Conservation (phyloP, 164 flowering plant genomes). For the Aristolochia contorta region DNA sequence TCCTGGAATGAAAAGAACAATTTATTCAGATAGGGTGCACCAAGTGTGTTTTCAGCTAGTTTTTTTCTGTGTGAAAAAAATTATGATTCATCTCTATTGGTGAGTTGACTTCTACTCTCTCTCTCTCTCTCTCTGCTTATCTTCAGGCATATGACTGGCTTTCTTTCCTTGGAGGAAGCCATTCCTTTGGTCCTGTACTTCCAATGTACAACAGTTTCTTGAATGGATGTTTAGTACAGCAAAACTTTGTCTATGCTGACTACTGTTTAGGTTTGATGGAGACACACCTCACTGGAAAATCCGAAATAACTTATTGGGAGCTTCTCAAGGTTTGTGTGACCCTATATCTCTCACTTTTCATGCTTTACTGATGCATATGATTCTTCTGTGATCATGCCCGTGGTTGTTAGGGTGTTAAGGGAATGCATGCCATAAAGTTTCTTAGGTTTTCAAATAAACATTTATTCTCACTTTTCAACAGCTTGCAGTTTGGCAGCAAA, state of each 20-base stretch:
- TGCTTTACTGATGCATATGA: not conserved
- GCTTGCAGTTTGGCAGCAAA: slow-evolving; percentile 75
- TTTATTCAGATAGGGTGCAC: not conserved
- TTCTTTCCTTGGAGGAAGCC: slow-evolving; percentile 29
- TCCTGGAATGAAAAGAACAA: too few relatives aligned
- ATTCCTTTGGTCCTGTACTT: slow-evolving; percentile 22
- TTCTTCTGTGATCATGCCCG: not conserved
- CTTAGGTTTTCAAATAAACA: too few relatives aligned
- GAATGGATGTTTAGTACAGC: slow-evolving; percentile 31
- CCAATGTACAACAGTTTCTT: slow-evolving; percentile 48
- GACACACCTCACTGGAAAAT: slow-evolving; percentile 40
- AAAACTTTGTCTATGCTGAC: slow-evolving; percentile 26
- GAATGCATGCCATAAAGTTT: too few relatives aligned
- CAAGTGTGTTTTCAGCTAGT: too few relatives aligned
- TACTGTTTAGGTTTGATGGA: slow-evolving; percentile 75
- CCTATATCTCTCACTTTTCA: not conserved
- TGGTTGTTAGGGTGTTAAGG: too few relatives aligned
- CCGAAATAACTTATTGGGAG: slow-evolving; percentile 50
- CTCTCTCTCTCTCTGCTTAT: not conserved
- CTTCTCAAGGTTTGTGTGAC: slow-evolving; percentile 62
- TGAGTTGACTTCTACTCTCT: too few relatives aligned
- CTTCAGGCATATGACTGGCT: slow-evolving; percentile 58
- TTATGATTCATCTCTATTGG: too few relatives aligned
- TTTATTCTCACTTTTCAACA: slow-evolving; percentile 18
- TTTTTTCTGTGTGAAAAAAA: too few relatives aligned